Evolutionary conservation across 139 green algal genomes (phyloP).

Genomic region (Chlamydomonas eustigma): DNA sequence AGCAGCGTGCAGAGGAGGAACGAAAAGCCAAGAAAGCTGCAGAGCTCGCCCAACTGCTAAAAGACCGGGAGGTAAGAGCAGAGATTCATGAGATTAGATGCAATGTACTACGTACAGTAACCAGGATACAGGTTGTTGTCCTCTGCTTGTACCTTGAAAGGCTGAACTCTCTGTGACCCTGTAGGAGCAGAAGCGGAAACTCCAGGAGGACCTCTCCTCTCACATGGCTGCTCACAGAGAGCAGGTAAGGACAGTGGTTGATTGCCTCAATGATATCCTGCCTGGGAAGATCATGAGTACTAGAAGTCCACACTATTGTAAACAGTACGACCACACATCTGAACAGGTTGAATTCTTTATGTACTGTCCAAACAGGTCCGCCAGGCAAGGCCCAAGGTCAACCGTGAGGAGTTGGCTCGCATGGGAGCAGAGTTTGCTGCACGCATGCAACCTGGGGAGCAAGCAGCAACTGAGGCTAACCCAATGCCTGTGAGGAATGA

Average conservation of each 20-base stretch:
- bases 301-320: too few relatives aligned
- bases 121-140: too few relatives aligned
- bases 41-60: neutral
- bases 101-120: too few relatives aligned
- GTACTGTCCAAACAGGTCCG: too few relatives aligned
- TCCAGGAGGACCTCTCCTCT: neutral
- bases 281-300: too few relatives aligned
- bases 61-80: neutral
- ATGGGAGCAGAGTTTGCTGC: conserved; percentile 11
- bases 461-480: neutral
- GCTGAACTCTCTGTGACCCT: neutral
- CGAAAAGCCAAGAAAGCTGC: neutral
- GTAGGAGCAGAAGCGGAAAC: neutral
- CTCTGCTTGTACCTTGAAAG: too few relatives aligned
- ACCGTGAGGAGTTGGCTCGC: neutral
- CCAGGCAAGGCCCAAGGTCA: conserved; percentile 1
- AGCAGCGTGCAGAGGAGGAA: neutral
- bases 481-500: too few relatives aligned
- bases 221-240: neutral
- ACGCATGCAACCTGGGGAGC: neutral
- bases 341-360: too few relatives aligned
- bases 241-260: neutral
- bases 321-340: too few relatives aligned
- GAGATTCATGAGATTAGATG: neutral
- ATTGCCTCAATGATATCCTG: too few relatives aligned